Percentiles rank a stretch among this genome's conserved stretches.
These are phyloP conservation scores for Rhodomyrtus tomentosa DNA, from an alignment of 345 rosid species.

Conservation along the genomic window DNA sequence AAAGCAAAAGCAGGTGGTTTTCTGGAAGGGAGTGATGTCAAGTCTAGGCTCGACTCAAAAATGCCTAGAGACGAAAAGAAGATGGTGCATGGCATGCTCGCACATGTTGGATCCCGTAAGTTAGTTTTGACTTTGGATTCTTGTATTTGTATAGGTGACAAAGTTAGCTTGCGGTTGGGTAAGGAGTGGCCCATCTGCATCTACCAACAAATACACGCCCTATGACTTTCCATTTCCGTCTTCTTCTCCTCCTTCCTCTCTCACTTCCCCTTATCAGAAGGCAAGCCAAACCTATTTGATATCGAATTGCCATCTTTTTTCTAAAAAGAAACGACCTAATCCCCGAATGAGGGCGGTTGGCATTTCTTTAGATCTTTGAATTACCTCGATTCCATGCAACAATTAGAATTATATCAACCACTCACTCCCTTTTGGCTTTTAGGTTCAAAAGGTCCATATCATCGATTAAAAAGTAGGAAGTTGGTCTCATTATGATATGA, in stretches of 20 bases:
- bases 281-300: neutral
- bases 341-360: neutral
- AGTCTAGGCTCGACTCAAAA: neutral
- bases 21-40: neutral
- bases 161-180: conserved; percentile 26
- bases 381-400: neutral
- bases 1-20: neutral
- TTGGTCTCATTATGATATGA: neutral
- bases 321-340: neutral
- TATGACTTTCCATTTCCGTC: neutral
- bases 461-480: neutral
- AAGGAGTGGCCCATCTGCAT: conserved; percentile 15
- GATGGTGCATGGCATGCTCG: neutral
- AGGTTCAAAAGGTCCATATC: neutral
- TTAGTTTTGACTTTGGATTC: conserved; percentile 7
- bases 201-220: neutral
- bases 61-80: neutral
- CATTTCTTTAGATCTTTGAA: neutral
- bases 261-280: neutral
- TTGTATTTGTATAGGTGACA: conserved; percentile 2
- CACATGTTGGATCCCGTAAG: neutral
- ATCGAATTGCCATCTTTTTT: neutral
- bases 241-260: neutral
- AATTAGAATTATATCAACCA: neutral
- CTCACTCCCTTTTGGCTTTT: neutral